phyloP scores from a whole-genome alignment of 2,329 filamentous ascomycete genomes.

The Malbranchea zuffiana region DNA sequence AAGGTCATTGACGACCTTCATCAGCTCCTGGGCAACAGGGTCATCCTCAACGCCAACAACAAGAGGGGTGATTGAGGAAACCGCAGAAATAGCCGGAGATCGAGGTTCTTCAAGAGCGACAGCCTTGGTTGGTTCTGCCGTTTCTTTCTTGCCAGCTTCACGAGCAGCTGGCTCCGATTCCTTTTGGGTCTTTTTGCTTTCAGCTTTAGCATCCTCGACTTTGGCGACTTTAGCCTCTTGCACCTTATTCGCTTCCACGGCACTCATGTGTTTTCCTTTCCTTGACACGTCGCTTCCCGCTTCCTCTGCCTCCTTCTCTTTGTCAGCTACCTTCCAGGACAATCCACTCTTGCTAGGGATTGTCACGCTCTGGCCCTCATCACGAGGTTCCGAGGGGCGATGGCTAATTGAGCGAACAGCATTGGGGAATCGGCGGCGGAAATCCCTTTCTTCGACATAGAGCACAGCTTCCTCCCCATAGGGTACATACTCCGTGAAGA shows the following conservation, averaged over 20 bases:
- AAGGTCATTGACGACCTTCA: conserved; percentile 91
- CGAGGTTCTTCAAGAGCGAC: conserved; percentile 26
- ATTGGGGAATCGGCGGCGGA: conserved; percentile 69
- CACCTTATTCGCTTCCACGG: conserved; percentile 24
- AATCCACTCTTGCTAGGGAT: conserved; percentile 79
- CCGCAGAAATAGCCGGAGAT: conserved; percentile 36
- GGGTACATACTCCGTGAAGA: conserved; percentile 94
- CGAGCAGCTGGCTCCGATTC: conserved; percentile 8
- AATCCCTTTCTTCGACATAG: conserved; percentile 91
- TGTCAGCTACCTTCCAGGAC: conserved; percentile 64
- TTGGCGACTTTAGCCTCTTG: conserved; percentile 26
- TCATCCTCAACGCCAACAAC: conserved; percentile 66
- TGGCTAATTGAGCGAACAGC: conserved; percentile 40
- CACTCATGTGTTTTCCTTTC: conserved; percentile 40
- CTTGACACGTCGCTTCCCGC: conserved; percentile 48
- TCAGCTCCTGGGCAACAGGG: conserved; percentile 80
- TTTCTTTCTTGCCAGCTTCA: conserved; percentile 7
- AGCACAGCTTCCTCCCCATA: conserved; percentile 90
- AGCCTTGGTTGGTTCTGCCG: conserved; percentile 29
- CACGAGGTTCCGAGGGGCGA: conserved; percentile 23
- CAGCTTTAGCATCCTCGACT: conserved; percentile 19
- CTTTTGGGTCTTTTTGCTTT: conserved; percentile 26
- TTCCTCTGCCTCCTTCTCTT: conserved; percentile 34
- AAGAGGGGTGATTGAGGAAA: conserved; percentile 64
- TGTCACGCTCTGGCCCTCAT: conserved; percentile 60